Base-by-base conservation (phyloP, 805 yeast species). In the Vanderwaltozyma verrucispora region DNA sequence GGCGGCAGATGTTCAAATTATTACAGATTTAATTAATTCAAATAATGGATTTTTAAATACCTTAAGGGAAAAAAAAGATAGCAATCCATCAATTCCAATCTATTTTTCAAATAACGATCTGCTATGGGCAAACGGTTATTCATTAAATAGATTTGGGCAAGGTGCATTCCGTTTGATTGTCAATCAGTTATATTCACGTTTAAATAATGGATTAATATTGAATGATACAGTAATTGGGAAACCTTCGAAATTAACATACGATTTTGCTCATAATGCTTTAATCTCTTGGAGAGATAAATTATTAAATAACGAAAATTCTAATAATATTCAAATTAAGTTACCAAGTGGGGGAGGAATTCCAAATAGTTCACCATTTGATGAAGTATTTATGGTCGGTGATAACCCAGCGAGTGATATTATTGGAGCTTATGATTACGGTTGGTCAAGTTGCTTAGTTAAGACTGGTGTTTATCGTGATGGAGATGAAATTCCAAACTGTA, bases 311-410 rank as follows among this genome's bases (percentile, higher is more conserved):
- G 9, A 21, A 33, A 38, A n/a, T 32, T 39, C 5, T 36, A 32
- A 9, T 38, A 44, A 18, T 28, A 28, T 32, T 39, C 23, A 13
- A 3, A 66, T 65, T 38, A 45, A 54, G 15, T 47, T 65, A 14
- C 82, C 82, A 1, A 53, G 50, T 16, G 57, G 77, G 38, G 70
- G 73, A 21, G 48, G 46, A n/a, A 46, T 68, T 2, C 71, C 71
- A 5, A 38, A 37, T 4, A 15, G 43, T 2, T 49, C 70, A 0
- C 76, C 73, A n/a, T 67, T 81, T 48, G 63, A 66, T 27, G 60
- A 70, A n/a, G 80, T 92, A 2, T 88, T 70, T 62, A 92, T 92
- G 98, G 85, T 92, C 26, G 98, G 98, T 21, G 98, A 92, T 61
- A 92, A 92, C 58, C 97, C 96, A 4, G 92, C 80, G 21, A 75